Base-by-base conservation (phyloP, 2,329 filamentous ascomycete species). In the Calycina marina region DNA sequence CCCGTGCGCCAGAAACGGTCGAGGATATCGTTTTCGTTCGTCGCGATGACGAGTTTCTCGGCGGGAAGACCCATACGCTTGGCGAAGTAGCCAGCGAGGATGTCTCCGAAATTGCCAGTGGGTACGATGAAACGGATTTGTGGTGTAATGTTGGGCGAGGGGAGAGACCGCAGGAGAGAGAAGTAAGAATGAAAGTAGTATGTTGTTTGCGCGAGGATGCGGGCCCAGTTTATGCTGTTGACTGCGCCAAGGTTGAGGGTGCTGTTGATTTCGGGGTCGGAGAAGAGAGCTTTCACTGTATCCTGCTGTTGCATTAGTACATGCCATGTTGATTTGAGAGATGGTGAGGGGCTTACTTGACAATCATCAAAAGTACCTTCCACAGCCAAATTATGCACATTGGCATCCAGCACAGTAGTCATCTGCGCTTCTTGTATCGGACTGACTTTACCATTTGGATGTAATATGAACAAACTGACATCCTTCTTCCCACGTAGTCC, bases 151-250 rank as follows among this genome's bases (percentile, higher is more conserved):
- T 72, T 67, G 55, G 79, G 78, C 11, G 60, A 56, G 0, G 67
- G 51, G 4, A 71, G 70, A 52, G 65, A 69, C 39, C 65, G 67
- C 11, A 15, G 10, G 18, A 98, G 73, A 10, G 76, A 63, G 59
- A 94, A 93, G 66, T 96, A 96, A 9, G 90, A 76, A 57, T 90
- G 68, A 64, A 94, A 93, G 66, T 93, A 98, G 68, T 93, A 96
- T 39, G 83, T 84, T 42, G 93, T 94, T 61, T 98, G 90, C 9
- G 90, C 88, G 22, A 98, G 69, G 46, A 98, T 96, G 46, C 90
- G 71, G 2, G 86, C 81, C 71, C 79, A 94, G 62, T 96, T 96
- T 61, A 96, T 96, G 28, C 81, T 90, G 64, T 96, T 96, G 45
- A 96, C 84, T 26, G 90, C 88, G 25, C 81, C 88, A 26, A 96